Evolutionary conservation across 1,284 basidiomycete species (phyloP), one percentile per base, ranked within the genome.

Genomic region (Papiliotrema flavescens): DNA sequence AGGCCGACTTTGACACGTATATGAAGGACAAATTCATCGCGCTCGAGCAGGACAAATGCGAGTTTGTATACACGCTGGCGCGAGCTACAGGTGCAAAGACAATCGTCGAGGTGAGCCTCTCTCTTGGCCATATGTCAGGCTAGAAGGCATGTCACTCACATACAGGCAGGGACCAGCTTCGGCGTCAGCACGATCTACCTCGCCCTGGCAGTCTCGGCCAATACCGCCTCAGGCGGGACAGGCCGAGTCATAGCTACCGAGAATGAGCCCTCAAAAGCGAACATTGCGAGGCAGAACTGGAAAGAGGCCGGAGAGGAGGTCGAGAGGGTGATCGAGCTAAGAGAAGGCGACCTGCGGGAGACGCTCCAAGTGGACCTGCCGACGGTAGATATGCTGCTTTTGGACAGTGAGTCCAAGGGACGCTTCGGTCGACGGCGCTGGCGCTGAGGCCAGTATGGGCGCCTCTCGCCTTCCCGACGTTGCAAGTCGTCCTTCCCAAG

Each of bases 171-270:
- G 7, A 70, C 67, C 20, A 63, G 61, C 40, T 70, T 53, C 34
- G 67, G 67, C 32, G 67, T 70, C 14, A 60, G 56, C 19, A 70
- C 67, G 17, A 66, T 70, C 52, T 70, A 70, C 55, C 63, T 70
- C 6, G 59, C 67, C 2, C 58, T 70, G 13, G 67, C 68, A 13
- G 61, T 65, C 0, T 11, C 32, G n/a, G 49, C 49, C 19, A 63
- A 60, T 28, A 51, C 62, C 35, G 11, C 39, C 41, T 24, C 37
- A 15, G 57, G 53, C 2, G 51, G 49, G 0, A 20, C 13, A 11
- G 57, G 62, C n/a, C 41, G 47, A 19, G 64, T 71, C n/a, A 59
- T 67, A 17, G 66, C 58, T 0, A 67, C 65, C 0, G 67, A 71
- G 53, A 59, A 65, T 36, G 67, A 69, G 52, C 56, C 55, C 11